phyloP scores from a whole-genome alignment of 2,329 filamentous ascomycete genomes.

The Chalaropsis thielavioides region DNA sequence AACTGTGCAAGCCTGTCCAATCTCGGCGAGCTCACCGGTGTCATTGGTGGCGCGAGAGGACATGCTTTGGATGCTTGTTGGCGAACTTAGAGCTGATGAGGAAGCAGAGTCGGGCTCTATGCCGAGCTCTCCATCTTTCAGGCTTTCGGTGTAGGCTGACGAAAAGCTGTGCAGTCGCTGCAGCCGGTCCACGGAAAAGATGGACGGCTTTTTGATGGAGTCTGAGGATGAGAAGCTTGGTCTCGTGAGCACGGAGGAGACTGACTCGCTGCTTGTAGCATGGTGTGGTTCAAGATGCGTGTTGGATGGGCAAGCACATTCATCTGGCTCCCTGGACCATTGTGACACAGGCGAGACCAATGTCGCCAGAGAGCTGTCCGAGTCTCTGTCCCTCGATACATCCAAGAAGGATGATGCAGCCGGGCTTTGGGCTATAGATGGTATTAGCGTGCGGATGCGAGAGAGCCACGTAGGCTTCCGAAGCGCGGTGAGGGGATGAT shows the following conservation, averaged over 20 bases:
- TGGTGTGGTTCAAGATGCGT: too few species aligned
- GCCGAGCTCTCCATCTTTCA: neutral
- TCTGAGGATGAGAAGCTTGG: neutral
- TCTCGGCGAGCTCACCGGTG: neutral
- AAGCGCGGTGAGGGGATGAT: neutral
- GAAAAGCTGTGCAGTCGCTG: neutral
- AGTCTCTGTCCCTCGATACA: neutral
- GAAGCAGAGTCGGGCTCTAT: neutral
- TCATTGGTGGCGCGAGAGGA: neutral
- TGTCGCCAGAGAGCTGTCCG: neutral
- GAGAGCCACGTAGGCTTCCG: constrained; percentile 7
- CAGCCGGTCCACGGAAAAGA: neutral
- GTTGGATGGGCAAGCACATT: neutral
- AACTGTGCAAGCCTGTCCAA: constrained; percentile 10
- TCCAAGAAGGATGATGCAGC: neutral
- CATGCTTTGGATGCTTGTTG: constrained; percentile 2
- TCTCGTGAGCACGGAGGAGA: neutral
- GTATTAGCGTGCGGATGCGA: constrained; percentile 17
- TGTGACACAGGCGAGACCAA: neutral
- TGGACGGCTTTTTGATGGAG: constrained; percentile 1
- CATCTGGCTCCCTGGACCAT: neutral
- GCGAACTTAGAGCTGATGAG: constrained; percentile 1
- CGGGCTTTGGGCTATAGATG: neutral
- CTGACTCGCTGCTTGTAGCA: too few species aligned
- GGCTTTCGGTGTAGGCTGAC: neutral